Base-by-base conservation (phyloP, 2,329 filamentous ascomycete species). In the Cordyceps cicadae region DNA sequence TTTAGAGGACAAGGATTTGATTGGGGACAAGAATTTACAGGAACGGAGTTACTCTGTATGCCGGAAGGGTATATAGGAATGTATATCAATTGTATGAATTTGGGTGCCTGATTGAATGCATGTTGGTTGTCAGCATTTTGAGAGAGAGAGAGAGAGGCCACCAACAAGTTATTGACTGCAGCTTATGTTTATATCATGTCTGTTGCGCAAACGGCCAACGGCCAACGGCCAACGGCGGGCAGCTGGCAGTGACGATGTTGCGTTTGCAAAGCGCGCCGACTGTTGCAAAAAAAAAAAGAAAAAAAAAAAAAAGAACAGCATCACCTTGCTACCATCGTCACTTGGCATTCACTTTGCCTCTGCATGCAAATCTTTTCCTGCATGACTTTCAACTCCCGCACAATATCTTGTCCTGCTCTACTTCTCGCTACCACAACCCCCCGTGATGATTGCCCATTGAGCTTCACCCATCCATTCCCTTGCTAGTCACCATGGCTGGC, bases 21-120 rank as follows among this genome's bases (percentile, higher is more conserved):
- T 57, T 19, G 45, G 50, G 34, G 43, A 56, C 37, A 59, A 60
- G n/a, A 60, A 61, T 55, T 54, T 59, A 37, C 43, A 53, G 15
- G 37, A 45, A 48, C 49, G 39, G 63, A 67, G 68, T 67, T 67
- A 67, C 67, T 66, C 71, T 75, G 71, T 75, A 75, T 69, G 75
- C 67, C 70, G 37, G 29, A 53, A 48, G 46, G 54, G 59, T 61
- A 52, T 74, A 64, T 52, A 61, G 53, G 59, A 57, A 56, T 61
- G 59, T 61, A 61, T 53, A 56, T 61, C 59, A 60, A 61, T 48
- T 72, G 70, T 72, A 70, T 70, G 68, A 66, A 68, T 70, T 67
- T 4, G 24, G 24, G 2, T 34, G 62, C 58, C 49, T 59, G 45
- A 56, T 63, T 54, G 48, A 62, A 65, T 32, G 1, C 4, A 43